Evolutionary conservation across 495 filamentous ascomycete genomes (phyloP).

Genomic region (Daldinia vernicosa): DNA sequence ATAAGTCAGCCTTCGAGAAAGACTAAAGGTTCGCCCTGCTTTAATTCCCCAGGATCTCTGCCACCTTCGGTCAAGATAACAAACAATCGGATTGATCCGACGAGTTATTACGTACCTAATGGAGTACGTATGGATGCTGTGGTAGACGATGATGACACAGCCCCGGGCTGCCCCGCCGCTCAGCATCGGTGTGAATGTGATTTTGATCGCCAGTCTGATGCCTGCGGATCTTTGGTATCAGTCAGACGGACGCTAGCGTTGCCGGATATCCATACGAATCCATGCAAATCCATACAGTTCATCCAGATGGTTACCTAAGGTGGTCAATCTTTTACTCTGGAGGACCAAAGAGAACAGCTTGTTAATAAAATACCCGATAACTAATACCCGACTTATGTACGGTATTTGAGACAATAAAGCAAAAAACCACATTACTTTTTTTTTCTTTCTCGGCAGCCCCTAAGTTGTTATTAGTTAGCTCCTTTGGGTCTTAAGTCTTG

Average conservation of each 20-base stretch:
- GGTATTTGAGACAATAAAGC: not conserved
- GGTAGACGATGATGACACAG: constrained; percentile 28
- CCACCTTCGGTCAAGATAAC: constrained; percentile 31
- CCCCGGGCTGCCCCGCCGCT: constrained; percentile 22
- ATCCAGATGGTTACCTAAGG: constrained; percentile 3
- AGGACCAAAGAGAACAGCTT: not conserved
- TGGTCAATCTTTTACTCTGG: not conserved
- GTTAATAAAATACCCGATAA: not conserved
- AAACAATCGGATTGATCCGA: constrained; percentile 17
- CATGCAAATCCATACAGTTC: not conserved
- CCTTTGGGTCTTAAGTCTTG: constrained; percentile 7
- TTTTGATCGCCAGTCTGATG: constrained; percentile 38
- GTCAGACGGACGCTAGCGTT: constrained; percentile 33
- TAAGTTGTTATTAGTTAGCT: constrained; percentile 1
- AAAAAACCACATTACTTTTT: not conserved
- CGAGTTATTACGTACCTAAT: not conserved
- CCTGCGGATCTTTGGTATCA: constrained; percentile 36
- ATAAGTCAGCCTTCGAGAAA: constrained; percentile 38
- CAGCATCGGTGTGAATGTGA: constrained; percentile 17
- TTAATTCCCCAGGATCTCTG: constrained; percentile 13
- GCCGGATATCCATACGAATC: constrained; percentile 27
- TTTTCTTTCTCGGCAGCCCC: not conserved
- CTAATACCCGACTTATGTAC: not conserved
- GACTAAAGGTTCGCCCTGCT: constrained; percentile 19
- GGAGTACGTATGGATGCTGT: constrained; percentile 7